phyloP scores from a whole-genome alignment of 192 early-diverging fungal genomes.

The Pecoramyces ruminantium region DNA sequence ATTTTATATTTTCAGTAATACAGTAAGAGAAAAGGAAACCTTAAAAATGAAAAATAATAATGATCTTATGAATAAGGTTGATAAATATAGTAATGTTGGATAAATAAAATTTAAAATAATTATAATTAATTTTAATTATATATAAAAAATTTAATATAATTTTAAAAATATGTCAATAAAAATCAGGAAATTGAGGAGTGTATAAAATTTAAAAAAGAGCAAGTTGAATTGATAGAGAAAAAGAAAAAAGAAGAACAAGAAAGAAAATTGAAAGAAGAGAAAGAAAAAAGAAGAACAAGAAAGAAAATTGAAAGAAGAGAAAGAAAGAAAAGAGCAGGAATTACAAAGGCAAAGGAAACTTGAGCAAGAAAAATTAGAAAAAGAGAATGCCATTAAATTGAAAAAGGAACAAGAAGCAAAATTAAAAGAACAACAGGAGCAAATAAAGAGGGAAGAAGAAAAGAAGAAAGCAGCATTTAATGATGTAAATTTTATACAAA shows the following conservation, averaged over 20 bases:
- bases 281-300: not conserved
- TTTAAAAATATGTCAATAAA: too few relatives aligned
- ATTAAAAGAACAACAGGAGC: not conserved
- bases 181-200: not conserved
- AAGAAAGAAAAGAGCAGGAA: not conserved
- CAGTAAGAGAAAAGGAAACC: not conserved
- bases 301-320: not conserved
- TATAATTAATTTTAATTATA: too few relatives aligned
- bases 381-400: not conserved
- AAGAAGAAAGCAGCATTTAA: not conserved
- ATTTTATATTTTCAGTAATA: not conserved
- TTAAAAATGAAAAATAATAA: not conserved
- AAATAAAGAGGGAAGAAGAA: not conserved
- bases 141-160: too few relatives aligned
- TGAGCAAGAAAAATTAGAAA: not conserved
- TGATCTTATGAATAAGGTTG: not conserved
- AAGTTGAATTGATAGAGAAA: not conserved
- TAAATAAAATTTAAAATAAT: too few relatives aligned
- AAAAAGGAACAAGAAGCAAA: not conserved
- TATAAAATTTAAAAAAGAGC: not conserved
- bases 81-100: too few relatives aligned
- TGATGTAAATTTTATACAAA: too few relatives aligned
- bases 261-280: not conserved
- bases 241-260: not conserved
- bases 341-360: not conserved